Evolutionary conservation across 2,329 filamentous ascomycete genomes (phyloP).

Genomic region (Eutypella sp.): DNA sequence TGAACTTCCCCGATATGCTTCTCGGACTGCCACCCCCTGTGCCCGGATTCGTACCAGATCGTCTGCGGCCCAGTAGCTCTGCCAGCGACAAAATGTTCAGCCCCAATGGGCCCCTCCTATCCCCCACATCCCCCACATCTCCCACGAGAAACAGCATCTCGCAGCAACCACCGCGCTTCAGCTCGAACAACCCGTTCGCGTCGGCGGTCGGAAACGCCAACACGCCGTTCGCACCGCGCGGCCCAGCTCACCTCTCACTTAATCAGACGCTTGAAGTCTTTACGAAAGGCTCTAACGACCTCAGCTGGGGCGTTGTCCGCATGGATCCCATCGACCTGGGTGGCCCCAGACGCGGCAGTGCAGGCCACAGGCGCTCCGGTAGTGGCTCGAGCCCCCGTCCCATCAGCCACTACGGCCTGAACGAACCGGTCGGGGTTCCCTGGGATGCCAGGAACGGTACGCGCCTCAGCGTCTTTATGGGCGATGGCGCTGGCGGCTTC

Average conservation of each 20-base stretch:
- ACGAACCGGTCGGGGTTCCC: slow-evolving; percentile 44
- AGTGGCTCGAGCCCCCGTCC: slow-evolving; percentile 34
- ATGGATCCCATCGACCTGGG: slow-evolving; percentile 32
- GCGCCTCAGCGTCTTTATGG: slow-evolving; percentile 49
- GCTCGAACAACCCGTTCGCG: slow-evolving; percentile 57
- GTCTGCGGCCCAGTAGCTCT: slow-evolving; percentile 31
- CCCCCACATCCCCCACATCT: slow-evolving; percentile 19
- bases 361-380: slow-evolving; percentile 24
- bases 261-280: slow-evolving; percentile 56
- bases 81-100: slow-evolving; percentile 25
- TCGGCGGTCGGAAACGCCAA: slow-evolving; percentile 22
- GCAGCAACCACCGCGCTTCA: slow-evolving; percentile 40
- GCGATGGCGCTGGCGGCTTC: slow-evolving; percentile 47
- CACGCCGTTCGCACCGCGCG: slow-evolving; percentile 25
- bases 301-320: slow-evolving; percentile 55
- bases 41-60: slow-evolving; percentile 34
- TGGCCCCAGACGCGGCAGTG: slow-evolving; percentile 9
- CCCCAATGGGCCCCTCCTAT: slow-evolving; percentile 18
- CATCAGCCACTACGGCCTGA: slow-evolving; percentile 54
- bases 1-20: slow-evolving; percentile 75
- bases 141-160: slow-evolving; percentile 12
- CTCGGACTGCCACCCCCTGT: slow-evolving; percentile 63
- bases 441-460: slow-evolving; percentile 48
- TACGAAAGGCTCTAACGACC: slow-evolving; percentile 53
- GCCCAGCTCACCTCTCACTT: slow-evolving; percentile 27